Percentiles rank a stretch among this genome's conserved stretches.
These are phyloP conservation scores for Aspergillus eucalypticola DNA, from an alignment of 2,329 filamentous ascomycete species.

Conservation along the genomic window DNA sequence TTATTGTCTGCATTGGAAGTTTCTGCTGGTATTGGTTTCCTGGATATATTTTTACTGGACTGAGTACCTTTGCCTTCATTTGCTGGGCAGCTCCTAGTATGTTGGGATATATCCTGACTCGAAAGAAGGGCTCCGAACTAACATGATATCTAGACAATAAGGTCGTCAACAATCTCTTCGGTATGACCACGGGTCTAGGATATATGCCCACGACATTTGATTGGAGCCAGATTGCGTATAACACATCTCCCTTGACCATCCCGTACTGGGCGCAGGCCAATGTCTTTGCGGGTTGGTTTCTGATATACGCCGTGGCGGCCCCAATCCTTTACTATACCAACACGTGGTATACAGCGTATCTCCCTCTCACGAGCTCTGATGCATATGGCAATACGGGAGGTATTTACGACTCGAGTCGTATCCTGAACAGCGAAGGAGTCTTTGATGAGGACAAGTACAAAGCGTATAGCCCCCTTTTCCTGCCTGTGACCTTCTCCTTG, in stretches of 20 bases:
- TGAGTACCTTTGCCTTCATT: slow-evolving; percentile 36
- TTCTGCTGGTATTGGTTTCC: slow-evolving; percentile 34
- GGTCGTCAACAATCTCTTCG: slow-evolving; percentile 47
- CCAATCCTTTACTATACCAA: slow-evolving; percentile 37
- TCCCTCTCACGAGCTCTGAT: slow-evolving; percentile 30
- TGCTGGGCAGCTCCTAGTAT: slow-evolving; percentile 50
- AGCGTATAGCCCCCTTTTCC: slow-evolving; percentile 62
- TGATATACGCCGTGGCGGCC: slow-evolving; percentile 38
- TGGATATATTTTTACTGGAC: slow-evolving; percentile 31
- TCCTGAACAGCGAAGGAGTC: slow-evolving; percentile 53
- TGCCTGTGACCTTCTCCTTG: slow-evolving; percentile 56
- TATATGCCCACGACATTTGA: slow-evolving; percentile 56
- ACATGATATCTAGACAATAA: slow-evolving; percentile 30
- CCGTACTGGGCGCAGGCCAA: slow-evolving; percentile 43
- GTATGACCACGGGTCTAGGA: slow-evolving; percentile 40
- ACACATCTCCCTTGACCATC: slow-evolving; percentile 25
- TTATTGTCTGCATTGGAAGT: slow-evolving; percentile 20
- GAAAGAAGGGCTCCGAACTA: slow-evolving; percentile 21
- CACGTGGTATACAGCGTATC: slow-evolving; percentile 31
- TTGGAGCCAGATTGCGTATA: slow-evolving; percentile 45
- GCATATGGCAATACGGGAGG: slow-evolving; percentile 48
- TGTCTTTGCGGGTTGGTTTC: slow-evolving; percentile 40
- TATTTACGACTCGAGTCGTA: slow-evolving; percentile 58
- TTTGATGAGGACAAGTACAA: slow-evolving; percentile 61
- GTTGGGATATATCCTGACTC: neutral